Evolutionary conservation across 176 grass and related monocot species (phyloP).

Genomic region (Pontederia crassipes): DNA sequence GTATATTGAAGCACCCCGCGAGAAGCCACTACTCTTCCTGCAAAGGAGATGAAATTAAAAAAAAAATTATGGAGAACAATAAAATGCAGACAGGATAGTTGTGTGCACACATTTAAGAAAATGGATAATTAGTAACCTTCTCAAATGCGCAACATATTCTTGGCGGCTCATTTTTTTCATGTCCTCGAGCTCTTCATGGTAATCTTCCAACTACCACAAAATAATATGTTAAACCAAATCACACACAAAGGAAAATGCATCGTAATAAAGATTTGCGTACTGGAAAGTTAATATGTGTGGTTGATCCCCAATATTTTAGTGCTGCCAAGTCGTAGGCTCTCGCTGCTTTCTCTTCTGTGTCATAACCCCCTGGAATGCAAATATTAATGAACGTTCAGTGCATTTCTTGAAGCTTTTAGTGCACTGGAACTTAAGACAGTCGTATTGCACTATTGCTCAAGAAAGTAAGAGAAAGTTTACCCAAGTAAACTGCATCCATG

Average conservation of each 20-base stretch:
- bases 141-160: conserved; percentile 70
- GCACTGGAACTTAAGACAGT: background rate
- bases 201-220: conserved; percentile 47
- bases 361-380: conserved; percentile 67
- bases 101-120: background rate
- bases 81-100: background rate
- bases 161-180: conserved; percentile 70
- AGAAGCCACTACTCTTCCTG: conserved; percentile 77
- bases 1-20: conserved; percentile 65
- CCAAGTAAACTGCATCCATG: conserved; percentile 82
- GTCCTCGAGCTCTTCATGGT: conserved; percentile 46
- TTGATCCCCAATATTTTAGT: conserved; percentile 69
- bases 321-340: conserved; percentile 73
- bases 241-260: background rate
- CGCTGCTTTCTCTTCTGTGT: conserved; percentile 79
- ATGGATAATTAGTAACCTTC: conserved; percentile 30
- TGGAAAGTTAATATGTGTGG: conserved; percentile 60
- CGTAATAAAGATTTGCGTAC: conserved; percentile 8
- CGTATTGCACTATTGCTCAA: background rate
- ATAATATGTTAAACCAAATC: background rate
- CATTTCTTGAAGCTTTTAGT: background rate
- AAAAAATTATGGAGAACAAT: background rate
- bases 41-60: background rate
- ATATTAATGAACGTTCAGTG: background rate
- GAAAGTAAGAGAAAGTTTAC: conserved; percentile 26